These are phyloP conservation scores for Coniferiporia weirii DNA, from an alignment of 1,284 basidiomycete genomes.

Conservation along the genomic window DNA sequence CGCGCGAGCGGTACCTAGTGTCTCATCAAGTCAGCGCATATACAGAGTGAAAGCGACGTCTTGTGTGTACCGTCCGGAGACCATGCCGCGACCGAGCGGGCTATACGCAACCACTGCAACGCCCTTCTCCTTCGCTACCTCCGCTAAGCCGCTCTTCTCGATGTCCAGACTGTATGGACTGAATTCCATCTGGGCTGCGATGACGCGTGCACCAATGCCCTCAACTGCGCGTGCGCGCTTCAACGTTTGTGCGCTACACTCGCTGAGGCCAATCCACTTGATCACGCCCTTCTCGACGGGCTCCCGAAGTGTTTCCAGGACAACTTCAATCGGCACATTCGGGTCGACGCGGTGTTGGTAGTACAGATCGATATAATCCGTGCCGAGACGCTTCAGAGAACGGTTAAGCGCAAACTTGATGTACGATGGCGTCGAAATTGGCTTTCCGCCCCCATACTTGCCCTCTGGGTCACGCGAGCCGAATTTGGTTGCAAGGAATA, in stretches of 20 bases:
- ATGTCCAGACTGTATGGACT: neutral
- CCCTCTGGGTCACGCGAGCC: constrained; percentile 14
- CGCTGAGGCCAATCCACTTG: constrained; percentile 31
- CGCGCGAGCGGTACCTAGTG: constrained; percentile 22
- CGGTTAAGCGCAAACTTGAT: constrained; percentile 22
- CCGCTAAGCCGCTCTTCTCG: constrained; percentile 26
- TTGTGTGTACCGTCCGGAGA: constrained; percentile 28
- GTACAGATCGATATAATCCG: constrained; percentile 28
- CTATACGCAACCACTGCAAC: constrained; percentile 37
- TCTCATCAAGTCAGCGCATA: neutral
- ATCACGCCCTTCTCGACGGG: constrained; percentile 27
- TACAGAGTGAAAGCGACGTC: too few species aligned
- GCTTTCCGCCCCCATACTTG: neutral
- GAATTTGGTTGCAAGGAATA: constrained; percentile 31
- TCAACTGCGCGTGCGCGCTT: constrained; percentile 28
- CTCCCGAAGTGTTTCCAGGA: too few species aligned
- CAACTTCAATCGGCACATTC: constrained; percentile 29
- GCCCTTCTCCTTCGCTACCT: constrained; percentile 30
- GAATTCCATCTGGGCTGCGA: neutral
- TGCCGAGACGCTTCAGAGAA: constrained; percentile 23
- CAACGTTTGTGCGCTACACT: constrained; percentile 34
- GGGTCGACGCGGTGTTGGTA: constrained; percentile 29
- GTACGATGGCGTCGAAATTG: too few species aligned
- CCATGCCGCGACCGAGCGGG: constrained; percentile 33
- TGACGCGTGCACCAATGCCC: constrained; percentile 18